Conservation (phyloP, 2,329 filamentous ascomycete genomes). For the Beauveria caledonica region DNA sequence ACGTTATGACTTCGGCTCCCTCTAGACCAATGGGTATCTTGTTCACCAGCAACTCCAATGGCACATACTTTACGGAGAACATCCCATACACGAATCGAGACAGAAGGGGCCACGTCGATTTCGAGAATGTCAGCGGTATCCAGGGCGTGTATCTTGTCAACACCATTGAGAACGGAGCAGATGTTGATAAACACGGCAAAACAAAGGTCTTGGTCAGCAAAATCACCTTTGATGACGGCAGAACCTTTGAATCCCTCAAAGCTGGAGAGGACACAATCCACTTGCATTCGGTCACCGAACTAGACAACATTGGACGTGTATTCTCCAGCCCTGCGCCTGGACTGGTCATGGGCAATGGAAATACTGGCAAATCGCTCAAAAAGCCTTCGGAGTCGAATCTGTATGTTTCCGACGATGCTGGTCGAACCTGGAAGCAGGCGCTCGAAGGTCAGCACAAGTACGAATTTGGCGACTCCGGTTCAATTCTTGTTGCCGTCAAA, state of each 20-base stretch:
- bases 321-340: conserved; percentile 93
- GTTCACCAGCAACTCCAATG: conserved; percentile 95
- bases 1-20: conserved; percentile 67
- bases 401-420: conserved; percentile 86
- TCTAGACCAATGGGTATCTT: conserved; percentile 73
- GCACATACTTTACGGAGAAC: conserved; percentile 90
- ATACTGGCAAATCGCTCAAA: conserved; percentile 68
- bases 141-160: conserved; percentile 92
- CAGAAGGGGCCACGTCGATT: conserved; percentile 69
- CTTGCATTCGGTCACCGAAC: conserved; percentile 83
- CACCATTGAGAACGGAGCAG: conserved; percentile 75
- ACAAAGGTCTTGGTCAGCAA: conserved; percentile 65
- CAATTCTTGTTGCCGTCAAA: conserved; percentile 73
- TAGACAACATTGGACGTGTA: conserved; percentile 73
- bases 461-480: conserved; percentile 90
- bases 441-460: conserved; percentile 84
- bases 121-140: conserved; percentile 86
- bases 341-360: conserved; percentile 88
- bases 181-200: conserved; percentile 49
- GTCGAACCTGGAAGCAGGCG: conserved; percentile 70
- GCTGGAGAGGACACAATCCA: conserved; percentile 64
- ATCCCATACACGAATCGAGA: conserved; percentile 89
- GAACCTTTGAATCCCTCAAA: conserved; percentile 70
- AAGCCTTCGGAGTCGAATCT: conserved; percentile 67
- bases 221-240: conserved; percentile 93